A percentile compares a stretch with the other conserved stretches of the same genome.
Conservation (phyloP, 108 stramenopile species). For the Mediolabrus comicus region DNA sequence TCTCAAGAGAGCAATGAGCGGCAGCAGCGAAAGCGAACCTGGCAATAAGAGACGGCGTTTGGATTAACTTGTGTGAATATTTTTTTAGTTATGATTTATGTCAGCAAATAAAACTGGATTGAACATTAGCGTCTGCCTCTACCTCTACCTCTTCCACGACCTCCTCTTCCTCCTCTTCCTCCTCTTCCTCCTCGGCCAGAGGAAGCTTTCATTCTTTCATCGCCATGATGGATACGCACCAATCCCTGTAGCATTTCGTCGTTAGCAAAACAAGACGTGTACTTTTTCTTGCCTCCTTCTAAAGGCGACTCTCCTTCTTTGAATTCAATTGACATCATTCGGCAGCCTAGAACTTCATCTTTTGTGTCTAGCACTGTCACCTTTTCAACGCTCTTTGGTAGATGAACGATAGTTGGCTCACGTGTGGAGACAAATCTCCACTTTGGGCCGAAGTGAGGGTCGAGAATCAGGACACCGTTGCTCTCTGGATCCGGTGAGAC, state of each 20-base stretch:
- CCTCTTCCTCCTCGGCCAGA: constrained; percentile 45
- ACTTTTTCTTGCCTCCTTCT: constrained; percentile 54
- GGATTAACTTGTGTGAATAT: neutral
- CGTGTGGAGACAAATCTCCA: constrained; percentile 72
- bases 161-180: constrained; percentile 49
- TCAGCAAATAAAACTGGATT: too few species aligned
- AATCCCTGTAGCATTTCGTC: constrained; percentile 69
- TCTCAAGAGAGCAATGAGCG: constrained; percentile 1
- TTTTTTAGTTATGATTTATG: too few species aligned
- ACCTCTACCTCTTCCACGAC: constrained; percentile 62
- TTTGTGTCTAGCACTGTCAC: constrained; percentile 68
- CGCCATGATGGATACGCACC: constrained; percentile 72
- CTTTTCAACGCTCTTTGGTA: constrained; percentile 77
- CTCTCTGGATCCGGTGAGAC: constrained; percentile 84
- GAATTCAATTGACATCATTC: constrained; percentile 78
- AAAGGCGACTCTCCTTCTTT: constrained; percentile 72
- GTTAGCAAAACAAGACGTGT: constrained; percentile 71
- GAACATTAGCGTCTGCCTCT: constrained; percentile 5
- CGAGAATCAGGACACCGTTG: constrained; percentile 83
- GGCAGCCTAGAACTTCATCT: constrained; percentile 71
- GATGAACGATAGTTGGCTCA: constrained; percentile 27
- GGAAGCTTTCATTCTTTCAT: constrained; percentile 62
- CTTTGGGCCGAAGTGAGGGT: constrained; percentile 80
- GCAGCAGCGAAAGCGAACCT: neutral
- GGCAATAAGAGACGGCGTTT: constrained; percentile 20